A percentile compares a stretch with the other conserved stretches of the same genome.
Conservation (phyloP, 2,329 filamentous ascomycete species). For the Ophidiomyces ophidiicola region DNA sequence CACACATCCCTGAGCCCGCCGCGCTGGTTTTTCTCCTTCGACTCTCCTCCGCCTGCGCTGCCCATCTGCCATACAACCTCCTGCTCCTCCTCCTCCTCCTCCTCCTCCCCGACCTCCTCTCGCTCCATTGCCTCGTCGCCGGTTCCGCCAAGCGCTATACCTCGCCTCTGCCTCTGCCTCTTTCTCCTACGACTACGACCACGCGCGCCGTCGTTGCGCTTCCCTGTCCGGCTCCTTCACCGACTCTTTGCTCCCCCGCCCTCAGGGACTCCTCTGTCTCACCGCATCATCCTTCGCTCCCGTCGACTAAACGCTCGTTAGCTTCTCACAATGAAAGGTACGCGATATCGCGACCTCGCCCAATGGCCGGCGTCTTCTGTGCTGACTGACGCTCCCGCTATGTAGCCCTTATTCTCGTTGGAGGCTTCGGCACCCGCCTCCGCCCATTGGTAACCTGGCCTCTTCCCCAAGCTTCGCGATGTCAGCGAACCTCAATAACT, state of each 20-base stretch:
- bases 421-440: slow-evolving; percentile 95
- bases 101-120: background rate
- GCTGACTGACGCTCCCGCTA: slow-evolving; percentile 9
- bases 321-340: slow-evolving; percentile 42
- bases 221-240: background rate
- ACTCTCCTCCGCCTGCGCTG: background rate
- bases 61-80: background rate
- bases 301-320: background rate
- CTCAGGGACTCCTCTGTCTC: background rate
- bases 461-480: too few relatives aligned
- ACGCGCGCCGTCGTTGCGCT: background rate
- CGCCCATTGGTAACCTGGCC: slow-evolving; percentile 65
- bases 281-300: too few relatives aligned
- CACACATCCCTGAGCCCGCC: background rate
- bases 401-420: slow-evolving; percentile 92
- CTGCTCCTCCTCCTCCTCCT: background rate
- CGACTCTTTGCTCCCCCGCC: slow-evolving; percentile 1
- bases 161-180: background rate
- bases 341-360: slow-evolving; percentile 13
- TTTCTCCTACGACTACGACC: background rate
- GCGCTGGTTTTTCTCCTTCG: background rate
- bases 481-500: too few relatives aligned
- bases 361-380: background rate
- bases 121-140: background rate
- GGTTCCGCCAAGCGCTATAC: background rate